Evolutionary conservation across 306 rosid genomes (phyloP).

Genomic region (Malus fusca): DNA sequence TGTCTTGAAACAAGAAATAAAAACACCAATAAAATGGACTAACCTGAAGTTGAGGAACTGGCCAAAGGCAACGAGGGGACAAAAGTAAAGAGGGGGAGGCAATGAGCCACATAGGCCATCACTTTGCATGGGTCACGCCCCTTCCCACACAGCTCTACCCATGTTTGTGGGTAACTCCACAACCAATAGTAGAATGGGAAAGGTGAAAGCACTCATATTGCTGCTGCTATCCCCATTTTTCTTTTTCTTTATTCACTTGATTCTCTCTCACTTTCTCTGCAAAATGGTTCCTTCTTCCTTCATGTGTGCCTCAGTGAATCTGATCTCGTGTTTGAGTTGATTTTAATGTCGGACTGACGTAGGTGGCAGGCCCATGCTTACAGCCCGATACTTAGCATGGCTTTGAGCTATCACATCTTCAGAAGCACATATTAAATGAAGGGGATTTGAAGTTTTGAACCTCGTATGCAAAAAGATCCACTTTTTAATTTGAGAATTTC

Average conservation of each 20-base stretch:
- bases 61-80: conserved; percentile 77
- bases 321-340: not conserved
- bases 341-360: not conserved
- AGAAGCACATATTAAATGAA: not conserved
- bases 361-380: not conserved
- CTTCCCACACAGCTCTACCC: conserved; percentile 72
- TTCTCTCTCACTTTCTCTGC: conserved; percentile 17
- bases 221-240: conserved; percentile 47
- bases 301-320: too few relatives aligned
- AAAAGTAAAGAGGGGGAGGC: conserved; percentile 79
- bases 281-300: not conserved
- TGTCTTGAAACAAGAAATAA: not conserved
- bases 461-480: too few relatives aligned
- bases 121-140: conserved; percentile 60
- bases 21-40: not conserved
- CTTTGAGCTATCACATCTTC: not conserved
- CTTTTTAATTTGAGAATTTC: too few relatives aligned
- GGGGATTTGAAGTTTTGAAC: too few relatives aligned
- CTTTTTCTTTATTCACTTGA: not conserved
- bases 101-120: conserved; percentile 56
- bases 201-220: conserved; percentile 43
- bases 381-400: not conserved
- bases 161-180: conserved; percentile 67
- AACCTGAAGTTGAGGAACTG: conserved; percentile 83
- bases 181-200: conserved; percentile 70